Conservation (phyloP, 2,329 filamentous ascomycete species). For the Metarhizium sp. region DNA sequence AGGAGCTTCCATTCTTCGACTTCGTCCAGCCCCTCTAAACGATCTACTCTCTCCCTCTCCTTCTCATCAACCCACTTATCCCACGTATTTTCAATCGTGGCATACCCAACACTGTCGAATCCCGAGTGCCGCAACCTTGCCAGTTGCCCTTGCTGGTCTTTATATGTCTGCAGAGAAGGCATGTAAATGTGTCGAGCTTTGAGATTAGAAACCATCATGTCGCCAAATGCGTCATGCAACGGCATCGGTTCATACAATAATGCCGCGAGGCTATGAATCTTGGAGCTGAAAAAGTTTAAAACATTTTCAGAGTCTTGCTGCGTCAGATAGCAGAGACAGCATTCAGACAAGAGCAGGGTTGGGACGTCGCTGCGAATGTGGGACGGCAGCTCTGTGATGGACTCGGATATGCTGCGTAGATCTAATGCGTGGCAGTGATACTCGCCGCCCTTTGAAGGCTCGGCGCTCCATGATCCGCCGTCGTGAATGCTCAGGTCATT, state of each 20-base stretch:
- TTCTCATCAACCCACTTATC: conserved; percentile 57
- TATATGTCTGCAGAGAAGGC: conserved; percentile 70
- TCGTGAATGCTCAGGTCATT: conserved; percentile 20
- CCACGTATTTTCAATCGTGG: conserved; percentile 56
- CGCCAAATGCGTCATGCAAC: conserved; percentile 77
- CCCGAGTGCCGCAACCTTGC: conserved; percentile 56
- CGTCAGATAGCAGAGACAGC: conserved; percentile 84
- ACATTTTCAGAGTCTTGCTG: conserved; percentile 53
- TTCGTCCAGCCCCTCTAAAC: conserved; percentile 83
- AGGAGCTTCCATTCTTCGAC: conserved; percentile 88
- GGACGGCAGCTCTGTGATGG: conserved; percentile 3
- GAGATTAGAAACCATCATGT: conserved; percentile 87
- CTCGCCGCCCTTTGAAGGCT: conserved; percentile 28
- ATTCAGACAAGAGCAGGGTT: conserved; percentile 86
- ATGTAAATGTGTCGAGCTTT: conserved; percentile 72
- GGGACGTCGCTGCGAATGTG: conserved; percentile 49
- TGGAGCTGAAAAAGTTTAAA: conserved; percentile 52
- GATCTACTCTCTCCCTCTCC: conserved; percentile 73
- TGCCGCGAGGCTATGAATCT: conserved; percentile 42
- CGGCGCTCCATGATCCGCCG: conserved; percentile 32
- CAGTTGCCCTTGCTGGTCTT: conserved; percentile 58
- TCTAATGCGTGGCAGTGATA: conserved; percentile 59
- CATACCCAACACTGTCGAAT: conserved; percentile 39
- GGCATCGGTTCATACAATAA: conserved; percentile 85
- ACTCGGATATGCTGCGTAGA: conserved; percentile 46